Percentiles rank a stretch among this genome's conserved stretches.
These are phyloP conservation scores for Bothriochloa decipiens DNA, from an alignment of 176 grass and related monocot genomes.

Conservation along the genomic window DNA sequence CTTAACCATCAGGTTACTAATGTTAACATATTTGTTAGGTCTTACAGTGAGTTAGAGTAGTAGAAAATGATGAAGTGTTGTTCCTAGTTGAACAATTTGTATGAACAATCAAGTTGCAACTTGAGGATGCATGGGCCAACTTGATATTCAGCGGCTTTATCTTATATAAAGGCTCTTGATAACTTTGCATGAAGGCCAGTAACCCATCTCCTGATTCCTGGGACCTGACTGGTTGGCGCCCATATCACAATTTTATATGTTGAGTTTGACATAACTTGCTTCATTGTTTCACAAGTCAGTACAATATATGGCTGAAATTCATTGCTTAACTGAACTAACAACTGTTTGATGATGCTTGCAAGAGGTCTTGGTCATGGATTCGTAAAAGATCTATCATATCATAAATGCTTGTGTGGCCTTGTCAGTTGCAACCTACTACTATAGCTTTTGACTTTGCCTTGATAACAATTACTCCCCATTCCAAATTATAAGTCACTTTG, in stretches of 20 bases:
- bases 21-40: background rate
- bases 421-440: background rate
- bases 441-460: conserved; percentile 9
- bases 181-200: conserved; percentile 2
- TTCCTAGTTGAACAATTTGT: background rate
- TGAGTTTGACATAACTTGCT: background rate
- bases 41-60: background rate
- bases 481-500: no score
- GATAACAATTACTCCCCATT: no score
- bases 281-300: conserved; percentile 10
- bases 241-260: conserved; percentile 15
- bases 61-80: background rate
- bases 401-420: conserved; percentile 9
- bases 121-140: background rate
- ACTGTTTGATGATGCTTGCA: background rate
- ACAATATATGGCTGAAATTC: background rate
- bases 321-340: background rate
- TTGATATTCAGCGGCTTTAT: background rate
- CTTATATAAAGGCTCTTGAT: background rate
- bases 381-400: background rate
- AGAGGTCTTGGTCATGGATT: conserved; percentile 13
- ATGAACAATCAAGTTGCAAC: background rate
- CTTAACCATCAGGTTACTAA: background rate
- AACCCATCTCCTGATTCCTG: background rate
- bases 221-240: background rate